Evolutionary conservation across 2,329 filamentous ascomycete species (phyloP).

Genomic region (Neofusicoccum laricinum): DNA sequence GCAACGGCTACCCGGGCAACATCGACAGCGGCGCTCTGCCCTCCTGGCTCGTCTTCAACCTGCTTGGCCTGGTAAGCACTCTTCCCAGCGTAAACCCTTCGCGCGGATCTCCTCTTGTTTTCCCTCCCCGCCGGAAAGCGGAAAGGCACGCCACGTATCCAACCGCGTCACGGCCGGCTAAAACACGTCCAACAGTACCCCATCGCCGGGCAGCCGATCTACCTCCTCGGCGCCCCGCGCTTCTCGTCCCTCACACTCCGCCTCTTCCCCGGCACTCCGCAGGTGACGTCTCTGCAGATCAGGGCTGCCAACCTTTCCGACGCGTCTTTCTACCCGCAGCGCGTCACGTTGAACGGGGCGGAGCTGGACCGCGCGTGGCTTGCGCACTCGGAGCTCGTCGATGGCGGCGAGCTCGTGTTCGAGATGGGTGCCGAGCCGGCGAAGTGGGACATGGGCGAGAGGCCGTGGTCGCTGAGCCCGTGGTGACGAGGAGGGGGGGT

Average conservation of each 20-base stretch:
- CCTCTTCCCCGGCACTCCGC: slow-evolving; percentile 18
- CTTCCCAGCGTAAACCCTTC: too few species aligned
- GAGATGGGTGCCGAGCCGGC: slow-evolving; percentile 16
- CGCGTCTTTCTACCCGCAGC: slow-evolving; percentile 19
- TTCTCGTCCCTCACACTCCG: slow-evolving; percentile 35
- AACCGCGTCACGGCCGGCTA: neutral
- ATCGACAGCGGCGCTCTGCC: slow-evolving; percentile 49
- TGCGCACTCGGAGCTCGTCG: neutral
- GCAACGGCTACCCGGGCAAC: slow-evolving; percentile 45
- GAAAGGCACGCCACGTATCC: too few species aligned
- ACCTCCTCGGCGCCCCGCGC: slow-evolving; percentile 47
- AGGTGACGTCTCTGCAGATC: slow-evolving; percentile 17
- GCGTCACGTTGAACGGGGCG: slow-evolving; percentile 19
- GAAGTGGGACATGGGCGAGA: slow-evolving; percentile 21
- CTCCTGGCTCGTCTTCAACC: slow-evolving; percentile 51
- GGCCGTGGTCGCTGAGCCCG: slow-evolving; percentile 16
- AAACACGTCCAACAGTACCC: slow-evolving; percentile 32
- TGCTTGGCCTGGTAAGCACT: slow-evolving; percentile 39
- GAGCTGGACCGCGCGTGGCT: slow-evolving; percentile 20
- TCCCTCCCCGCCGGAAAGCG: too few species aligned
- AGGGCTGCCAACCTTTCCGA: slow-evolving; percentile 17
- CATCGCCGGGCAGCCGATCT: slow-evolving; percentile 47
- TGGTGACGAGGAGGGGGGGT: neutral
- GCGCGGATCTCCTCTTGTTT: too few species aligned
- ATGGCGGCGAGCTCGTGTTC: slow-evolving; percentile 21